phyloP scores from a whole-genome alignment of 1,284 basidiomycete species.

The Hymenochaete sp. region DNA sequence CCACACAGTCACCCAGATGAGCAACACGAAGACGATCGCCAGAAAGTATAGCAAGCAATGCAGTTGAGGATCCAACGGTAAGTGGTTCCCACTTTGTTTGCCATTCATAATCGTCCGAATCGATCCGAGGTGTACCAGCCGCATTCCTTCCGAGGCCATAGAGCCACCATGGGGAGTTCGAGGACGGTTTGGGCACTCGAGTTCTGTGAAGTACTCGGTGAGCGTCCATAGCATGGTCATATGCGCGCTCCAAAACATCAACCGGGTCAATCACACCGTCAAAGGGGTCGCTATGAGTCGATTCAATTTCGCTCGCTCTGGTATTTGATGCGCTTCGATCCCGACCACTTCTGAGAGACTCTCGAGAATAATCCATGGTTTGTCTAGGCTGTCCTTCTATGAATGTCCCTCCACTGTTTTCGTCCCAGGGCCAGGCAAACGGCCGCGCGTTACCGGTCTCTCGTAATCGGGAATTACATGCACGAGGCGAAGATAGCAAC shows the following conservation, averaged over 20 bases:
- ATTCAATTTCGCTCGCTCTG: neutral
- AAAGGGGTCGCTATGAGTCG: no score
- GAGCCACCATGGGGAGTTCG: conserved; percentile 4
- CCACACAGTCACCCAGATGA: conserved; percentile 88
- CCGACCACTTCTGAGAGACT: neutral
- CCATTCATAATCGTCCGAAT: conserved; percentile 1
- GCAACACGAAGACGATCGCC: conserved; percentile 40
- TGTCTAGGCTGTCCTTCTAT: no score
- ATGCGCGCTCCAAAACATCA: conserved; percentile 19
- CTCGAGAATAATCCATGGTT: neutral
- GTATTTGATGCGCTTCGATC: neutral
- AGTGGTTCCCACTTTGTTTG: conserved; percentile 29
- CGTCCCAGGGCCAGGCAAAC: conserved; percentile 16
- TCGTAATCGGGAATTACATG: neutral
- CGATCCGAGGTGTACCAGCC: neutral
- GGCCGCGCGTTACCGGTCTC: conserved; percentile 12
- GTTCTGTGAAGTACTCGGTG: conserved; percentile 2
- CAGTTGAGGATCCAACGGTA: conserved; percentile 58
- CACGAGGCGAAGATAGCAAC: conserved; percentile 2
- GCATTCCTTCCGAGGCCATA: conserved; percentile 4
- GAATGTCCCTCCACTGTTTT: conserved; percentile 1
- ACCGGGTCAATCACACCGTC: conserved; percentile 15
- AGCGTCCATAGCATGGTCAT: conserved; percentile 12
- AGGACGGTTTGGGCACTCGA: conserved; percentile 1
- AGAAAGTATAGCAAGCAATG: conserved; percentile 51